Conservation (phyloP, 495 filamentous ascomycete species). For the Penicillium salamii region DNA sequence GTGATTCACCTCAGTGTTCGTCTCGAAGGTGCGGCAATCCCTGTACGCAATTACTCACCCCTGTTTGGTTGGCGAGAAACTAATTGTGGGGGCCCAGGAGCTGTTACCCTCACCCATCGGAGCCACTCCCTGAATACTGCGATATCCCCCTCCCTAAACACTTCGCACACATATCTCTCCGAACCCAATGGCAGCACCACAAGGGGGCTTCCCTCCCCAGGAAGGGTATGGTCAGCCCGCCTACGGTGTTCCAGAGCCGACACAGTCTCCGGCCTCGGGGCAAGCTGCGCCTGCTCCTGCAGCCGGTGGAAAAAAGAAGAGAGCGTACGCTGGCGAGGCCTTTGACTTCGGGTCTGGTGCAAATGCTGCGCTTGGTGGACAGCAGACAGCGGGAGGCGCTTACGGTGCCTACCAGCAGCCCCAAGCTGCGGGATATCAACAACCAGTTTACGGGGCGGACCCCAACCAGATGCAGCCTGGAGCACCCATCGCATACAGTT, state of each 20-base stretch:
- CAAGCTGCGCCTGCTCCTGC: conserved; percentile 29
- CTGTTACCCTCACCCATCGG: conserved; percentile 21
- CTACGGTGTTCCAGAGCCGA: conserved; percentile 36
- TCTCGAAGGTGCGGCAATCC: background rate
- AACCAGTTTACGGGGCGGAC: conserved; percentile 52
- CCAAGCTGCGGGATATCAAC: conserved; percentile 49
- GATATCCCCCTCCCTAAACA: background rate
- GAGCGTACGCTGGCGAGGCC: conserved; percentile 88
- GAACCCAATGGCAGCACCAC: conserved; percentile 53
- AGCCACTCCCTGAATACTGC: conserved; percentile 7
- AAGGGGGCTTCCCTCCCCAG: conserved; percentile 61
- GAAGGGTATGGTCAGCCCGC: conserved; percentile 53
- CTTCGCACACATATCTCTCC: conserved; percentile 8
- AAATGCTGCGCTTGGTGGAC: conserved; percentile 70
- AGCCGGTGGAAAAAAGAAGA: conserved; percentile 73
- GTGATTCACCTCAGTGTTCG: conserved; percentile 1
- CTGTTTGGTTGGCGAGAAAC: conserved; percentile 9
- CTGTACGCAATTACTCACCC: conserved; percentile 1
- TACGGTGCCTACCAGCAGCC: conserved; percentile 60
- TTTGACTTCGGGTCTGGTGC: conserved; percentile 90
- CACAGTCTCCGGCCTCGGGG: conserved; percentile 27
- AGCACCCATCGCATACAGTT: conserved; percentile 54
- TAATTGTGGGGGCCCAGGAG: conserved; percentile 33
- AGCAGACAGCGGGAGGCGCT: conserved; percentile 49
- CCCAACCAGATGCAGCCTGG: conserved; percentile 52